Evolutionary conservation across 2,329 filamentous ascomycete species (phyloP), one percentile per base, ranked within the genome.

Genomic region (Fusarium sp.): DNA sequence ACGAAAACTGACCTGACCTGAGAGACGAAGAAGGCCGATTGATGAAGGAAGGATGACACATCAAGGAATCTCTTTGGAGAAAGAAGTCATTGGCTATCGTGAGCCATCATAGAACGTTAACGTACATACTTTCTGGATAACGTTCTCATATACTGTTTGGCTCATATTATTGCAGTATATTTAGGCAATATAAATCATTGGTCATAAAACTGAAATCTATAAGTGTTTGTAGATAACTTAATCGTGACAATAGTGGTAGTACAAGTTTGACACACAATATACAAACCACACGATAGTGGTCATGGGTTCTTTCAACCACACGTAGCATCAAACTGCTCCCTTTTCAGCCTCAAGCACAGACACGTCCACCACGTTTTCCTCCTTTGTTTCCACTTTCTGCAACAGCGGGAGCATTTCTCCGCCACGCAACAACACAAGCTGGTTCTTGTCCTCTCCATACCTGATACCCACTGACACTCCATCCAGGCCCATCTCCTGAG

Each of bases 401-500:
- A 72, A n/a, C 34, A 77, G 43, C 2, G 76, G 75, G 22, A 85
- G 38, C 42, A 77, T 73, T 71, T 79, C 81, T 3, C 87, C 88
- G 55, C 85, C 83, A 79, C 82, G 86, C 8, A 84, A 86, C 72
- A 91, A 76, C 18, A 87, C 79, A 32, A 90, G 73, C 63, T 84
- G 80, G 46, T 79, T 77, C 49, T 81, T 76, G 8, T 73, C 73
- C 5, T 76, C 73, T 2, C 66, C 74, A 73, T 87, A 83, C 67
- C 80, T 83, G 58, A 84, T 78, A 3, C 80, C 81, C 18, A 90
- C 86, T 1, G 84, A 85, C 25, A 90, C 66, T 0, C 89, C 90
- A 50, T 88, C 86, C 44, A 95, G 77, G 2, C 91, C 91, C 53
- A 85, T 83, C 57, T 89, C 83, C 58, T 87, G 87, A 3, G 91